A percentile compares a stretch with the other conserved stretches of the same genome.
phyloP scores from a whole-genome alignment of 169 alveolate species.

The Cryptosporidium meleagridis region DNA sequence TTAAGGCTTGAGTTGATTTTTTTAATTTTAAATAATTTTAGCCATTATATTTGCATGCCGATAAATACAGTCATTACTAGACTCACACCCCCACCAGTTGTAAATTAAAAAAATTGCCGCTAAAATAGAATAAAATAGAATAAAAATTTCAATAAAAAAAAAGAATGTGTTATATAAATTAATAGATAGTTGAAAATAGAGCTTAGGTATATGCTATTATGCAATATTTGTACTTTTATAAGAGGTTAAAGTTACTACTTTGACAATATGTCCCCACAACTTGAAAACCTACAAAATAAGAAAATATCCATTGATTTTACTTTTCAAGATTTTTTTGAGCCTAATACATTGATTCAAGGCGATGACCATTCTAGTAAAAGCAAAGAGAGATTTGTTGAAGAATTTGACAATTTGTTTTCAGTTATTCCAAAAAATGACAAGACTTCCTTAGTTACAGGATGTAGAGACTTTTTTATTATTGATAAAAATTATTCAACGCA shows the following conservation, averaged over 20 bases:
- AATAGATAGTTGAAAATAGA: neutral
- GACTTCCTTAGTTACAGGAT: neutral
- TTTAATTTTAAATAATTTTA: neutral
- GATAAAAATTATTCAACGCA: neutral
- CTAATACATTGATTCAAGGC: neutral
- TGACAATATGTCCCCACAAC: neutral
- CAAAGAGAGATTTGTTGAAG: neutral
- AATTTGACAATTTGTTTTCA: neutral
- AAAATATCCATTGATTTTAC: constrained; percentile 37
- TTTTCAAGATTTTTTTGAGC: constrained; percentile 5
- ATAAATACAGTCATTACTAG: constrained; percentile 25
- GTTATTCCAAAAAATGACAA: neutral
- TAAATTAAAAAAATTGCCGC: constrained; percentile 14
- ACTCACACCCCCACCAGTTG: constrained; percentile 20
- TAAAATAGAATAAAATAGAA: neutral
- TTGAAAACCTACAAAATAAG: neutral
- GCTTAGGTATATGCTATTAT: neutral
- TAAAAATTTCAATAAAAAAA: neutral
- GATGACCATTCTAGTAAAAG: neutral
- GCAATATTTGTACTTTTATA: neutral
- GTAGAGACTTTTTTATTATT: constrained; percentile 5
- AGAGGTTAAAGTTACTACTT: neutral
- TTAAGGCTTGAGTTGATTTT: neutral
- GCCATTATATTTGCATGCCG: neutral
- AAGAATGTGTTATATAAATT: neutral